phyloP scores from a whole-genome alignment of 2,329 filamentous ascomycete species.

The Aspergillus tamarii region DNA sequence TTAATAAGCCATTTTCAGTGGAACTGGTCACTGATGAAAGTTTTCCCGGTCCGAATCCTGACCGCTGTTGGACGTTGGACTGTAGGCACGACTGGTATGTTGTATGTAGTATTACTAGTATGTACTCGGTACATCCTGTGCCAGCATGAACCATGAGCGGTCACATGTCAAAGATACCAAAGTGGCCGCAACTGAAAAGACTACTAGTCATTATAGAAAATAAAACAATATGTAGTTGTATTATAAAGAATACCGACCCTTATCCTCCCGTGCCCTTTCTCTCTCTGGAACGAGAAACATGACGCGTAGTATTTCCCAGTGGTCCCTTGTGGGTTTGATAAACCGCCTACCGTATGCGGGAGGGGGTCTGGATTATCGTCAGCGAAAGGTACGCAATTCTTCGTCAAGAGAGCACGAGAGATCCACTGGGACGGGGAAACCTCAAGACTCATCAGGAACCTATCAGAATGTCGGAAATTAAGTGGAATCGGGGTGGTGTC shows the following conservation, averaged over 20 bases:
- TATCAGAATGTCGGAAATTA: slow-evolving; percentile 16
- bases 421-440: slow-evolving; percentile 23
- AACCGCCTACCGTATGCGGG: background rate
- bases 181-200: background rate
- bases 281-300: background rate
- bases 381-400: background rate
- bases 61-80: background rate
- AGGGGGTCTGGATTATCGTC: slow-evolving; percentile 4
- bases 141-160: background rate
- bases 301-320: background rate
- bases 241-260: background rate
- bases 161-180: slow-evolving; percentile 3
- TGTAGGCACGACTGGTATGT: no score
- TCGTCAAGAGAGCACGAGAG: slow-evolving; percentile 17
- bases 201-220: background rate
- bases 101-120: background rate
- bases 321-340: background rate
- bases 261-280: background rate
- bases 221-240: background rate
- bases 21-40: background rate
- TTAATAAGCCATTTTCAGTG: background rate
- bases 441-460: slow-evolving; percentile 17
- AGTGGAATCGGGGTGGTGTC: slow-evolving; percentile 9
- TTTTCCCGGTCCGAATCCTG: background rate
- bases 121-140: background rate